These are phyloP conservation scores for Nigrospora sphaerica DNA, from an alignment of 2,329 filamentous ascomycete genomes.

Conservation along the genomic window DNA sequence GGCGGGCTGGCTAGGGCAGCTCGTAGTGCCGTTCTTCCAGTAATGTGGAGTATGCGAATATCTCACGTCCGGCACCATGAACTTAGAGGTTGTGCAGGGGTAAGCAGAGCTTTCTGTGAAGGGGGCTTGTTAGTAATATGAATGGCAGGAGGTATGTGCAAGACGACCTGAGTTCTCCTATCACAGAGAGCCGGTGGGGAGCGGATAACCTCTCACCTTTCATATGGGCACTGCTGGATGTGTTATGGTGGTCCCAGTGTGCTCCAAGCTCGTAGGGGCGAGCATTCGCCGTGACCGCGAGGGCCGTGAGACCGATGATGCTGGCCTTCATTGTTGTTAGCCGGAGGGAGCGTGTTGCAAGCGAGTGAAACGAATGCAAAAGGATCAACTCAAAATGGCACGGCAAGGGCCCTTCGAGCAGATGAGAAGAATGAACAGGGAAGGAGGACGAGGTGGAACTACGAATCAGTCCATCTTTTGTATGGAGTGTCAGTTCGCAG, in stretches of 20 bases:
- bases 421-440: too few species aligned
- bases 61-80: too few species aligned
- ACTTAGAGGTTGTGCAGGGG: too few species aligned
- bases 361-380: neutral
- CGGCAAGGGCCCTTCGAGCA: neutral
- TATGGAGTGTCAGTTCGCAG: too few species aligned
- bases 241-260: neutral
- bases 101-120: too few species aligned
- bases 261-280: neutral
- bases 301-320: neutral
- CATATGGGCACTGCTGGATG: neutral
- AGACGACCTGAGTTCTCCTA: neutral
- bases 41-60: too few species aligned
- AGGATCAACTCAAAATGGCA: neutral
- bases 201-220: neutral
- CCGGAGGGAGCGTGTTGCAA: neutral
- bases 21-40: too few species aligned
- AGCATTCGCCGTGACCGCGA: neutral
- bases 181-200: neutral
- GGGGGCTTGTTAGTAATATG: too few species aligned
- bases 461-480: too few species aligned
- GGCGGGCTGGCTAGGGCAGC: too few species aligned
- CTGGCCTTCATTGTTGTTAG: neutral
- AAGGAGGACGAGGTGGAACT: too few species aligned
- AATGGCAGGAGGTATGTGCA: neutral